phyloP scores from a whole-genome alignment of 441 rosid species.

The Brassica hybrid region DNA sequence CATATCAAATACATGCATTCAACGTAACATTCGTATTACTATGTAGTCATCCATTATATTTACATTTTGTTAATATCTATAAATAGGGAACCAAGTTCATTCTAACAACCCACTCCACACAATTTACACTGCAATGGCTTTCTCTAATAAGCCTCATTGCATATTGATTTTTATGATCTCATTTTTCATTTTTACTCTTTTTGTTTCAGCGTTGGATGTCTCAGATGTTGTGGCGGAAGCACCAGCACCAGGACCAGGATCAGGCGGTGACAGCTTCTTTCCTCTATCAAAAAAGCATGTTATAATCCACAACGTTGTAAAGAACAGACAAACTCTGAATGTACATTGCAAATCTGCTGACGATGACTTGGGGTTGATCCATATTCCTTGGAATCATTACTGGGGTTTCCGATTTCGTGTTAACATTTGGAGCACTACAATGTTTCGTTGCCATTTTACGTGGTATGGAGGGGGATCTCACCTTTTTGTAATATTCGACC shows the following conservation, averaged over 20 bases:
- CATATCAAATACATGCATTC: too few relatives aligned
- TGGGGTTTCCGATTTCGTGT: constrained; percentile 30
- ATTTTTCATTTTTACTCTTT: constrained; percentile 10
- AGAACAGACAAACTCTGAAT: not conserved
- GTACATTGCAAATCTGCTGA: constrained; percentile 22
- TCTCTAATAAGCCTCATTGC: not conserved
- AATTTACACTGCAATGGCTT: constrained; percentile 20
- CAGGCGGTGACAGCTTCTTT: not conserved
- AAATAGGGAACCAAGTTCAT: constrained; percentile 1
- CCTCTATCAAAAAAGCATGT: constrained; percentile 24
- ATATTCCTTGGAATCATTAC: not conserved
- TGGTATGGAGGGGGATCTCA: constrained; percentile 14
- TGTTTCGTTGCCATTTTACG: not conserved
- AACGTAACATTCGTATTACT: too few relatives aligned
- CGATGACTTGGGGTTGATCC: not conserved
- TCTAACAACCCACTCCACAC: not conserved
- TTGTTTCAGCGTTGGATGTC: not conserved
- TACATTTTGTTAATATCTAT: not conserved
- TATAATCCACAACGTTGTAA: not conserved
- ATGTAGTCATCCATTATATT: not conserved
- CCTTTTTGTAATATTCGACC: constrained; percentile 6
- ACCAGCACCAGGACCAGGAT: not conserved
- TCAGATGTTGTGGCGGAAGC: not conserved
- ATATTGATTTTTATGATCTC: constrained; percentile 11
- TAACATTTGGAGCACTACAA: not conserved